A percentile compares a stretch with the other conserved stretches of the same genome.
Evolutionary conservation across 306 rosid genomes (phyloP).

Genomic region (Ormosia semicastrata): DNA sequence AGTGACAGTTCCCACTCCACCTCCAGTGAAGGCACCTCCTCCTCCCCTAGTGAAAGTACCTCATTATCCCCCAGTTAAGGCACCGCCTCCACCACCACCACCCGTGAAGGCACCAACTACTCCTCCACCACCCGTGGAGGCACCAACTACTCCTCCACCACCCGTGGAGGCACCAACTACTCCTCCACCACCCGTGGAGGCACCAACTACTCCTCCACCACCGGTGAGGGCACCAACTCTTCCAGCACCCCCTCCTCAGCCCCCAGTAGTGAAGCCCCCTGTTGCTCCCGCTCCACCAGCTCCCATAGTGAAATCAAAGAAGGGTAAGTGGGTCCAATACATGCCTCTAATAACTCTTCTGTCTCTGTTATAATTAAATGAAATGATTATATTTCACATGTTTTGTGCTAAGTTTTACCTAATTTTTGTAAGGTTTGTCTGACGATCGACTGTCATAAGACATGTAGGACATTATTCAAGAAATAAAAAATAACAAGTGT

Average conservation of each 20-base stretch:
- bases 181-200: neutral
- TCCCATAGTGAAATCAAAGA: conserved; percentile 51
- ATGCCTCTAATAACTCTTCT: too few species aligned
- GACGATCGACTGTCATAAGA: too few species aligned
- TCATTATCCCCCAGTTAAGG: neutral
- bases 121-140: conserved; percentile 19
- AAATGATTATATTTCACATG: too few species aligned
- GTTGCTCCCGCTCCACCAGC: conserved; percentile 35
- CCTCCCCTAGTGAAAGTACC: conserved; percentile 15
- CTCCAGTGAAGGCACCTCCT: conserved; percentile 24
- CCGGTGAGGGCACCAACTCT: conserved; percentile 32
- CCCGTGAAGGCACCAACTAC: conserved; percentile 42
- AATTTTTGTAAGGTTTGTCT: too few species aligned
- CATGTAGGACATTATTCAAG: too few species aligned
- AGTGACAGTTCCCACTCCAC: neutral
- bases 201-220: neutral
- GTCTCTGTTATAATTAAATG: too few species aligned
- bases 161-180: conserved; percentile 15
- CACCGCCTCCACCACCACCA: conserved; percentile 27
- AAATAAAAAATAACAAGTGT: too few species aligned
- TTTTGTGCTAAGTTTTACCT: too few species aligned
- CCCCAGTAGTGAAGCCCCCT: conserved; percentile 29
- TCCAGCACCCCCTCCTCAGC: conserved; percentile 24
- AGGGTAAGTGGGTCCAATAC: conserved; percentile 38
- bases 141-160: conserved; percentile 7